Percentiles rank a stretch among this genome's conserved stretches.
phyloP scores from a whole-genome alignment of 177 flowering plant species.

The Vitis hybrid region DNA sequence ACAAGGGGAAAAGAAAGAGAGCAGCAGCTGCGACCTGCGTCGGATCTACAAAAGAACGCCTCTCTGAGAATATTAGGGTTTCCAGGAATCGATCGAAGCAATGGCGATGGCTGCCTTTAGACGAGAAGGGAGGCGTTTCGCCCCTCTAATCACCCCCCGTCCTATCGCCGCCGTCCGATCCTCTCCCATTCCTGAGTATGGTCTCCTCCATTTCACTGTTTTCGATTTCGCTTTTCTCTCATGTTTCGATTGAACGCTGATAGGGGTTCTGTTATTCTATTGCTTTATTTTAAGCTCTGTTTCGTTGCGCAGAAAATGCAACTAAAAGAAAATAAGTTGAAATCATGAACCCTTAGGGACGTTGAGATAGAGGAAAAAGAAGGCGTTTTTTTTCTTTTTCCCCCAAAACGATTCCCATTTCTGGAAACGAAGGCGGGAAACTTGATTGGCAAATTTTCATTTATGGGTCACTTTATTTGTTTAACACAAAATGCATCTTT shows the following conservation, averaged over 20 bases:
- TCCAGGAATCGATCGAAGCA: slow-evolving; percentile 12
- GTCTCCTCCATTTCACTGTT: slow-evolving; percentile 4
- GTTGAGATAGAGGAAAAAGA: too few relatives aligned
- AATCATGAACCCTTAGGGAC: too few relatives aligned
- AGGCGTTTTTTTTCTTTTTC: too few relatives aligned
- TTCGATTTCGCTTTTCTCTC: background rate
- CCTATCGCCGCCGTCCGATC: slow-evolving; percentile 49
- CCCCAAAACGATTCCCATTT: too few relatives aligned
- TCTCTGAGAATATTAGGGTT: slow-evolving; percentile 20
- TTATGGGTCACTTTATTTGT: too few relatives aligned
- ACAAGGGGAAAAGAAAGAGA: too few relatives aligned
- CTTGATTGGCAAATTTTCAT: too few relatives aligned
- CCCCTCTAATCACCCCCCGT: slow-evolving; percentile 47
- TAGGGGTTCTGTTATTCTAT: background rate
- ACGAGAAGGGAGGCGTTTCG: slow-evolving; percentile 69
- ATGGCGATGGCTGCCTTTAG: slow-evolving; percentile 91
- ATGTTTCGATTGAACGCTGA: background rate
- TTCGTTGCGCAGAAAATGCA: slow-evolving; percentile 8
- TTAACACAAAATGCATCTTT: too few relatives aligned
- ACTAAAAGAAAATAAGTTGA: too few relatives aligned
- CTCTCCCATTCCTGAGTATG: slow-evolving; percentile 54
- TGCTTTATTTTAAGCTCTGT: background rate
- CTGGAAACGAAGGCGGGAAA: too few relatives aligned
- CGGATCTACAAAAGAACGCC: background rate
- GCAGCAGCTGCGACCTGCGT: too few relatives aligned